Conservation (phyloP, 2,329 filamentous ascomycete species). For the Lithohypha guttulata region DNA sequence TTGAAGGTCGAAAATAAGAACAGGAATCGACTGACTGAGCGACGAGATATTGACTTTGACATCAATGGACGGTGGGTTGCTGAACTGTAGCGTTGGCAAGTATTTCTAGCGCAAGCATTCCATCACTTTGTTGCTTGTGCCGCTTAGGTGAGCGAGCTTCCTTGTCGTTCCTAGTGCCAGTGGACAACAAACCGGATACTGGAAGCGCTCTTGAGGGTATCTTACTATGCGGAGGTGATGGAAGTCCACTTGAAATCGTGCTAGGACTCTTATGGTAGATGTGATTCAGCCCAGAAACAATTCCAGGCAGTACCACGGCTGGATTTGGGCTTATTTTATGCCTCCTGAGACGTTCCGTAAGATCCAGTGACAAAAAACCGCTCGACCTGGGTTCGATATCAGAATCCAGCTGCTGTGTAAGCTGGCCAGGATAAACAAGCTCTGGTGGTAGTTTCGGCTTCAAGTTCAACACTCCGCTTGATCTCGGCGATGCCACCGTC, state of each 20-base stretch:
- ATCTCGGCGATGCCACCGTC: slow-evolving; percentile 17
- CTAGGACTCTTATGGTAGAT: neutral
- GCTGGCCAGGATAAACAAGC: slow-evolving; percentile 8
- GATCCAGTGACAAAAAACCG: slow-evolving; percentile 19
- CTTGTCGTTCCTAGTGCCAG: neutral
- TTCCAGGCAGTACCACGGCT: neutral
- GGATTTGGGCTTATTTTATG: neutral
- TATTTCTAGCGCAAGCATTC: slow-evolving; percentile 18
- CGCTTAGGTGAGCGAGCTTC: slow-evolving; percentile 14
- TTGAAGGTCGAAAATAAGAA: slow-evolving; percentile 49
- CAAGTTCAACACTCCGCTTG: slow-evolving; percentile 21
- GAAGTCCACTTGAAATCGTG: too few species aligned
- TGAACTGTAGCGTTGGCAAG: slow-evolving; percentile 20
- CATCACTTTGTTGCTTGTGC: slow-evolving; percentile 18
- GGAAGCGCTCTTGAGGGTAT: neutral
- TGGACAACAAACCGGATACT: neutral
- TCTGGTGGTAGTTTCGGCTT: slow-evolving; percentile 7
- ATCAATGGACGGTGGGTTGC: slow-evolving; percentile 18
- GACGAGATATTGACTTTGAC: slow-evolving; percentile 1
- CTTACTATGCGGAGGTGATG: neutral
- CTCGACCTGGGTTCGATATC: slow-evolving; percentile 21
- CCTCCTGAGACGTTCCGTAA: slow-evolving; percentile 13
- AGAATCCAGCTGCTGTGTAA: slow-evolving; percentile 5
- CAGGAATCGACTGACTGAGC: slow-evolving; percentile 5
- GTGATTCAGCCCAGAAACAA: neutral